Percentiles rank a stretch among this genome's conserved stretches.
Conservation (phyloP, 441 rosid species). For the Erodium moschatum region DNA sequence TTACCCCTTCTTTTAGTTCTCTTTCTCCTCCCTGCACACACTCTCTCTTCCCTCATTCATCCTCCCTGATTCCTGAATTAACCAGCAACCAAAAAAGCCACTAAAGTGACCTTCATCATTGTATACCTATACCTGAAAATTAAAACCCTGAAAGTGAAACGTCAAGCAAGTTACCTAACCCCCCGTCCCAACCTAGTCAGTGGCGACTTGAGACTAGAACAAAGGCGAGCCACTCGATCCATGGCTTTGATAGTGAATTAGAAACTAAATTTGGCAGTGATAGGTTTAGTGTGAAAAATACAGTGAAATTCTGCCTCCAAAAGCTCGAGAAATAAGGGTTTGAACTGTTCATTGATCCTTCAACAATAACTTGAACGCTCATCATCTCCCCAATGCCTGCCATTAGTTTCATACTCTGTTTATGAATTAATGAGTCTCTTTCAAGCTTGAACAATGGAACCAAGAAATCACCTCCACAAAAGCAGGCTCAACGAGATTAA, state of each 20-base stretch:
- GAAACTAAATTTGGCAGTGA: not conserved
- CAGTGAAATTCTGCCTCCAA: conserved; percentile 76
- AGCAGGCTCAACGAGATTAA: conserved; percentile 85
- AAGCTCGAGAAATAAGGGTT: conserved; percentile 95
- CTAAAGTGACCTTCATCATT: too few species aligned
- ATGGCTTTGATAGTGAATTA: not conserved
- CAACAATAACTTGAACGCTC: conserved; percentile 79
- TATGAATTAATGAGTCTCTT: conserved; percentile 26
- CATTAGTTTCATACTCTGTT: conserved; percentile 62
- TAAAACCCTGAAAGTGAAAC: too few species aligned
- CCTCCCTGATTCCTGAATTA: too few species aligned
- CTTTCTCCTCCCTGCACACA: too few species aligned
- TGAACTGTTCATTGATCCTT: conserved; percentile 92
- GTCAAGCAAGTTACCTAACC: too few species aligned
- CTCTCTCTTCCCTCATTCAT: too few species aligned
- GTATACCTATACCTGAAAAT: too few species aligned
- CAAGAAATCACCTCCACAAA: conserved; percentile 55
- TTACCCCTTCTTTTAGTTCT: too few species aligned
- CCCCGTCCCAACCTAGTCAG: too few species aligned
- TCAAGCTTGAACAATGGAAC: conserved; percentile 18
- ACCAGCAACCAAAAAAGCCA: too few species aligned
- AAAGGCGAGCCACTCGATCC: not conserved
- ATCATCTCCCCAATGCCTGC: conserved; percentile 78
- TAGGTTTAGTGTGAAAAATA: conserved; percentile 18
- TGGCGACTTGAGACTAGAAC: too few species aligned